Conservation (phyloP, 2,329 filamentous ascomycete species). For the Fusarium azukiicola region DNA sequence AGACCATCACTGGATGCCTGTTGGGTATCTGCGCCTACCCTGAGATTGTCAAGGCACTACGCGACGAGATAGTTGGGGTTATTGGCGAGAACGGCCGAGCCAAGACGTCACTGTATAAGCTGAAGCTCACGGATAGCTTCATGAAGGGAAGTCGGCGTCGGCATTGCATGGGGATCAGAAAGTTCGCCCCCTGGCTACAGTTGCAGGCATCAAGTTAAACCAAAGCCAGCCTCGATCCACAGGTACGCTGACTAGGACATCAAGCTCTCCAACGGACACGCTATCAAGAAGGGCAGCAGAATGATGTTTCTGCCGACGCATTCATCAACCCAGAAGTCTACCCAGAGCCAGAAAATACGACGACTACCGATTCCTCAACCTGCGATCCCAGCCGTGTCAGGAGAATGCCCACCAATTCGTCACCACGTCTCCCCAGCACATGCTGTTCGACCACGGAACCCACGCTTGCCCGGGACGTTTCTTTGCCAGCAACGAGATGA, state of each 20-base stretch:
- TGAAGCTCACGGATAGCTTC: slow-evolving; percentile 13
- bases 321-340: slow-evolving; percentile 5
- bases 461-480: slow-evolving; percentile 77
- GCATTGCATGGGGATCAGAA: slow-evolving; percentile 9
- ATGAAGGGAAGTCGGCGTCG: slow-evolving; percentile 11
- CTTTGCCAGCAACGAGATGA: slow-evolving; percentile 74
- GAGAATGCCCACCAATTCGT: slow-evolving; percentile 3
- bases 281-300: slow-evolving; percentile 1
- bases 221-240: neutral
- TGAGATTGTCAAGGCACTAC: neutral
- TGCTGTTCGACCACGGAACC: slow-evolving; percentile 7
- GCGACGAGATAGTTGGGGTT: neutral
- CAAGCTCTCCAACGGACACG: neutral
- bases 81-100: slow-evolving; percentile 2
- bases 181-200: neutral
- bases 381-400: slow-evolving; percentile 59
- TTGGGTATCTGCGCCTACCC: neutral
- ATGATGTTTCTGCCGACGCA: neutral
- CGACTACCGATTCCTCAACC: neutral
- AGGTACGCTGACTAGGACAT: neutral
- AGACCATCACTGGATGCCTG: slow-evolving; percentile 8
- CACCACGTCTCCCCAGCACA: slow-evolving; percentile 2
- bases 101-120: slow-evolving; percentile 7
- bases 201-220: neutral
- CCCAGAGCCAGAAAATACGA: slow-evolving; percentile 12